Conservation (phyloP, 1,139 yeast genomes). For the Meyerozyma elateridarum region DNA sequence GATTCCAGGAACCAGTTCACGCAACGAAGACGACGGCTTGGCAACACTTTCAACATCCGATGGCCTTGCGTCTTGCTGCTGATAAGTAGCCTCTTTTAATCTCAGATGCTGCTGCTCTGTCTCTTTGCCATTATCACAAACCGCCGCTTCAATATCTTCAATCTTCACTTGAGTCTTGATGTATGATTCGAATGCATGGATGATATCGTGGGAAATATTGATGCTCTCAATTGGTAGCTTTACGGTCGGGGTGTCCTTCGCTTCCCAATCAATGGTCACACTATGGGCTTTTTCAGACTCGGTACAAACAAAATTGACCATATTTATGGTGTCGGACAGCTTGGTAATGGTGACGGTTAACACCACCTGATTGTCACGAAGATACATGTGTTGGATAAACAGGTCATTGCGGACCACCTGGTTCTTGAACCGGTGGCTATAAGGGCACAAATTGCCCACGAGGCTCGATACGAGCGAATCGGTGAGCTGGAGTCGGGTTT, state of each 20-base stretch:
- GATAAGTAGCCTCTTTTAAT: background rate
- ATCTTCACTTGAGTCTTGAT: constrained; percentile 8
- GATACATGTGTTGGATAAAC: constrained; percentile 1
- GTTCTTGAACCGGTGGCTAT: constrained; percentile 4
- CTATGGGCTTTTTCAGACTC: constrained; percentile 16
- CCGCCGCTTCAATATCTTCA: constrained; percentile 8
- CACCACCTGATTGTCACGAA: constrained; percentile 8
- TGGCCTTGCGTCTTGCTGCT: background rate
- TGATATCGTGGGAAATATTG: constrained; percentile 21
- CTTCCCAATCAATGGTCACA: constrained; percentile 23
- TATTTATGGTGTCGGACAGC: constrained; percentile 11
- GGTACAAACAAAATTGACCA: constrained; percentile 16
- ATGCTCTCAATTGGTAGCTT: constrained; percentile 25
- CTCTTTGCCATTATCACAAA: constrained; percentile 4
- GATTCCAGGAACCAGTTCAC: background rate
- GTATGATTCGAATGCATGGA: constrained; percentile 18
- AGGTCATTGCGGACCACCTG: constrained; percentile 6
- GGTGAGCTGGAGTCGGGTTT: constrained; percentile 1
- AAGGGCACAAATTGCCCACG: constrained; percentile 2
- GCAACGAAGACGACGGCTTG: background rate
- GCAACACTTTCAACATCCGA: background rate
- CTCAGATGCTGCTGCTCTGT: background rate
- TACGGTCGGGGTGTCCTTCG: constrained; percentile 13
- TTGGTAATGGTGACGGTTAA: constrained; percentile 12
- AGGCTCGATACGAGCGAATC: background rate